Base-by-base conservation (phyloP, 2,329 filamentous ascomycete species). In the Cladophialophora immunda region DNA sequence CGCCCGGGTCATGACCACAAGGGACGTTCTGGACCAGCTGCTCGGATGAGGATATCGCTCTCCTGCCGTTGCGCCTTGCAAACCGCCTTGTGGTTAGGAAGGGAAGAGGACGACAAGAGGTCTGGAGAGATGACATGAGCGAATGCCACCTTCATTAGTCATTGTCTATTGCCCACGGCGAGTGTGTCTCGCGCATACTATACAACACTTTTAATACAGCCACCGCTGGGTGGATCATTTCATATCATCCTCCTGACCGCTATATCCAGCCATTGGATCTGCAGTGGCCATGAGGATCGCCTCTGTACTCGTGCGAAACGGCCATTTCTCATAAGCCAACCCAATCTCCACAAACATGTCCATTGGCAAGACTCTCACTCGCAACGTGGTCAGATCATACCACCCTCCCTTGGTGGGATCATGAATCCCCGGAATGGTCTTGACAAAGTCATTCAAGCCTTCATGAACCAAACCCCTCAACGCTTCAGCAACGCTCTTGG, bases 1-100 rank as follows among this genome's bases (percentile, higher is more conserved):
- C 77, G 80, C 80, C 2, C 76, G 79, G 54, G 76, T 83, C 9
- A 64, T 75, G 55, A 71, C 68, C 11, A 80, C 81, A 7, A 73
- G 74, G 36, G 76, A 80, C 58, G 77, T 83, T 17, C 69, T 79
- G 41, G 68, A 70, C 34, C 73, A 70, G 32, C 70, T 79, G 25
- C 53, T 65, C 29, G 36, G 17, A 19, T 45, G 30, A 36, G 15
- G 29, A 41, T 8, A 9, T n/a, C 22, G 22, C 22, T 50, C 45
- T 13, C 9, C 27, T 45, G 38, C 17, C 7, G n/a, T 4, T 3
- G 17, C n/a, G 19, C 19, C 38, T 45, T 19, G 19, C 38, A 45
- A n/a, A 19, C n/a, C 4, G n/a, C 17, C n/a, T 4, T 5, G 38
- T 45, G 17, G 17, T 45, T 45, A 4, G 32, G 32, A 13, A 30